Evolutionary conservation across 2,329 filamentous ascomycete genomes (phyloP), one percentile per base, ranked within the genome.

Genomic region (Ophiostoma sp.): DNA sequence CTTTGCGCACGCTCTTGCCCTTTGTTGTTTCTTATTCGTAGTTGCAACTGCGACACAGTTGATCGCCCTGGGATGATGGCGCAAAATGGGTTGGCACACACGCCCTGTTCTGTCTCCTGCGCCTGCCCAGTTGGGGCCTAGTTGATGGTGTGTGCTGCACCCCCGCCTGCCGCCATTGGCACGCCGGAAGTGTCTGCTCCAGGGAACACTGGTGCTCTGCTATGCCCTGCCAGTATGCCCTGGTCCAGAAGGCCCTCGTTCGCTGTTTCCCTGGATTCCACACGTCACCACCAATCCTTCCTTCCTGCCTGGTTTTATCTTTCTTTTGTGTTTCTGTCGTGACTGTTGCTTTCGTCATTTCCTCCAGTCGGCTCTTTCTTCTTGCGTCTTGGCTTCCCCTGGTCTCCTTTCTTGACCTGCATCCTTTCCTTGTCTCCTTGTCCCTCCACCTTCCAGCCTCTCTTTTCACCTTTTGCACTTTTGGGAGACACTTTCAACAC

Each of bases 91-190:
- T 17, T 50, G 64, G 64, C 64, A 68, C 8, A n/a, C 42, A 42
- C 61, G 61, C 22, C 61, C 39, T 28, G 33, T 64, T 64, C 19
- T 64, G 59, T 28, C 59, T 33, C 59, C 33, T 42, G 59, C 59
- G 36, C 59, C n/a, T 66, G 61, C 36, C 36, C 61, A 1, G 36
- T 45, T 55, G 22, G 42, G 42, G 42, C 42, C 42, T 15, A 48
- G 42, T 33, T 15, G 3, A 6, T 36, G 31, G 31, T 31, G 42
- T 33, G 42, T 48, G 63, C 22, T 19, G 63, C 36, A 28, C 42
- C 25, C 25, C 64, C 64, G 17, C 64, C 48, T 50, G 64, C 36
- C 63, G 39, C 64, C 42, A 69, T 69, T 69, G 66, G 66, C 66
- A 69, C 66, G 66, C 28, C 48, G 45, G n/a, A 39, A 36, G 45